A percentile compares a stretch with the other conserved stretches of the same genome.
These are phyloP conservation scores for Fulvia fulva DNA, from an alignment of 2,329 filamentous ascomycete species.

Conservation along the genomic window DNA sequence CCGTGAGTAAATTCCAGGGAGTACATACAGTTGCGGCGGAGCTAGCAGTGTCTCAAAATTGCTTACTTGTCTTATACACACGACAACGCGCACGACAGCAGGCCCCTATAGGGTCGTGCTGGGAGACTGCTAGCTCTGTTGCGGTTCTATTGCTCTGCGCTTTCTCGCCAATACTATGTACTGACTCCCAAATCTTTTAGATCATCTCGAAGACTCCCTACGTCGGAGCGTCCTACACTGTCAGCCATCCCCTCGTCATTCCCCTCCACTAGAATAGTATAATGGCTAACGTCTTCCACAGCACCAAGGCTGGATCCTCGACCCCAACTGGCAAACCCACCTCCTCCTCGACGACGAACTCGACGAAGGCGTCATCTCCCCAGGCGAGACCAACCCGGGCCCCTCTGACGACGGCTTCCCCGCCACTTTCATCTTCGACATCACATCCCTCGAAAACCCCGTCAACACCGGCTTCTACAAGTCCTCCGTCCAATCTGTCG, in stretches of 20 bases:
- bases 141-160: no score
- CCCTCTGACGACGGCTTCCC: conserved; percentile 16
- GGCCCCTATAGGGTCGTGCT: no score
- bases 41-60: no score
- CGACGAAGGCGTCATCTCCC: conserved; percentile 40
- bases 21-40: no score
- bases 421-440: conserved; percentile 50
- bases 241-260: no score
- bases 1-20: no score
- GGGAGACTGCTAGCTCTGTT: no score
- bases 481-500: conserved; percentile 33
- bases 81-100: no score
- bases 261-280: not conserved
- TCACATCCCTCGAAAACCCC: conserved; percentile 42
- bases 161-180: no score
- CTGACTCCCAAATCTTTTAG: no score
- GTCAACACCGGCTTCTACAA: conserved; percentile 41
- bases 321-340: conserved; percentile 39
- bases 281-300: not conserved
- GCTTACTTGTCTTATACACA: no score
- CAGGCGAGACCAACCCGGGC: conserved; percentile 9
- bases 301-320: conserved; percentile 53
- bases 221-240: conserved; percentile 43
- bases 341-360: conserved; percentile 53
- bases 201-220: conserved; percentile 47